Base-by-base conservation (phyloP, 1,284 basidiomycete genomes). In the Ustanciosporium gigantosporum region DNA sequence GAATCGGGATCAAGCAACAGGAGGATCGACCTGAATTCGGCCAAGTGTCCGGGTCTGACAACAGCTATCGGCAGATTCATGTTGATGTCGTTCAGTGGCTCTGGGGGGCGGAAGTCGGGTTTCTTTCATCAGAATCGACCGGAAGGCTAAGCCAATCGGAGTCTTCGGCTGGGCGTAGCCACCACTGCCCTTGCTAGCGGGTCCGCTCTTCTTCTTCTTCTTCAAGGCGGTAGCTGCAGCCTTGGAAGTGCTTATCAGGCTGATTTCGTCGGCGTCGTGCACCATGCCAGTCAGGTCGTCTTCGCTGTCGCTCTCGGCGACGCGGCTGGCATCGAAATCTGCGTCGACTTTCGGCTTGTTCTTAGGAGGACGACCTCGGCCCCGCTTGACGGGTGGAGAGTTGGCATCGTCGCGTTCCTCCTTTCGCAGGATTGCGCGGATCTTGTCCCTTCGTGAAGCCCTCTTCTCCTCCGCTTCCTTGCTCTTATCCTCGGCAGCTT, bases 1-100 rank as follows among this genome's bases (percentile, higher is more conserved):
- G 41, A 41, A 35, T 53, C 58, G 14, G 9, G 50, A 25, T 48
- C 19, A 16, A 61, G 29, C 16, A 40, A 46, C 13, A 61, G 58
- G 39, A 61, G 6, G 36, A 47, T 40, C 23, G 17, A 46, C 21
- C 58, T 50, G 50, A 61, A 53, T 5, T 50, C 50, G 2, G 50
- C 46, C 36, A 61, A 23, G n/a, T 61, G 58, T 3, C 50, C 58
- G 11, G 58, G 46, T 13, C 40, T 40, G 8, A 61, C 45, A 3
- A 22, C 22, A 3, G 31, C 22, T 19, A 24, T 31, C 7, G 58
- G 58, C 21, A 41, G 25, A 14, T 50, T 46, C 9, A 53, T 32
- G 15, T 61, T 44, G 17, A 61, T 20, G 19, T 49, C 46, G 19
- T 35, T 29, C 6, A 61, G 58, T n/a, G n/a, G n/a, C n/a, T n/a